Percentiles rank a stretch among this genome's conserved stretches.
These are phyloP conservation scores for Xeromyces bisporus DNA, from an alignment of 495 filamentous ascomycete species.

Conservation along the genomic window DNA sequence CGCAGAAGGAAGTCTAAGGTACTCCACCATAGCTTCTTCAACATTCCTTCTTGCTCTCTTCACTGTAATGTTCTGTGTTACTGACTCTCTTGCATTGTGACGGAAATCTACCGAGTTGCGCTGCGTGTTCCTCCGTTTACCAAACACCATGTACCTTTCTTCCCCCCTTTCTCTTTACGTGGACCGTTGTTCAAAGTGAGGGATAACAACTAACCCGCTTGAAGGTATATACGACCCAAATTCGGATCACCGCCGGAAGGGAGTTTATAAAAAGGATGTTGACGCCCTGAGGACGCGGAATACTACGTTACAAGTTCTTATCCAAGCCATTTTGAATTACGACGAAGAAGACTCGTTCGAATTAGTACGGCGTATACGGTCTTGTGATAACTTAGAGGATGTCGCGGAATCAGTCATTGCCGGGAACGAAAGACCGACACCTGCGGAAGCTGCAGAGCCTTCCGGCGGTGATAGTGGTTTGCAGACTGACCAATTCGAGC, in stretches of 20 bases:
- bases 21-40: too few species aligned
- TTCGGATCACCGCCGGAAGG: slow-evolving; percentile 88
- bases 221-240: slow-evolving; percentile 83
- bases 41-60: not conserved
- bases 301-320: slow-evolving; percentile 75
- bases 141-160: slow-evolving; percentile 44
- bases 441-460: slow-evolving; percentile 5
- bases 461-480: slow-evolving; percentile 14
- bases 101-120: slow-evolving; percentile 79
- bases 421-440: slow-evolving; percentile 21
- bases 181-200: not conserved
- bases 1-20: slow-evolving; percentile 80
- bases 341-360: slow-evolving; percentile 66
- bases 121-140: slow-evolving; percentile 89
- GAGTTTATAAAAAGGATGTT: slow-evolving; percentile 89
- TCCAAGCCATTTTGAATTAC: slow-evolving; percentile 80
- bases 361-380: slow-evolving; percentile 72
- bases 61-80: slow-evolving; percentile 1
- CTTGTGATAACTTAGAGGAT: slow-evolving; percentile 78
- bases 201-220: not conserved
- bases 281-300: slow-evolving; percentile 76
- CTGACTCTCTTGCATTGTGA: slow-evolving; percentile 47
- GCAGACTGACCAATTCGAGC: slow-evolving; percentile 51
- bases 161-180: not conserved
- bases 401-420: slow-evolving; percentile 68